Conservation (phyloP, 768 basidiomycete genomes). For the Termitomyces sp. region DNA sequence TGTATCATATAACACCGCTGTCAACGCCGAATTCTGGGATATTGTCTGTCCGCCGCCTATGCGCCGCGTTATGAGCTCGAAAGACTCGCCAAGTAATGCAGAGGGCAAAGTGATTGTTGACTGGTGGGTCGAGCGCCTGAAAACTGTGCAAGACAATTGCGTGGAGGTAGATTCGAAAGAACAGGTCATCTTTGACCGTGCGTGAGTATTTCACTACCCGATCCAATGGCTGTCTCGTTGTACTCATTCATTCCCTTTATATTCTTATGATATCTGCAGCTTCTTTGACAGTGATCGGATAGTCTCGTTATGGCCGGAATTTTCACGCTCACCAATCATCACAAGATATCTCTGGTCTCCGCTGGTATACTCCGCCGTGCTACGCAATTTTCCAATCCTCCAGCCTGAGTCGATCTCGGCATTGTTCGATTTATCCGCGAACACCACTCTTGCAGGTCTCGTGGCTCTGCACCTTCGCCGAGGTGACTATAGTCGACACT, state of each 20-base stretch:
- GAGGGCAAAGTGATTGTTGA: constrained; percentile 41
- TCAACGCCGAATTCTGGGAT: constrained; percentile 49
- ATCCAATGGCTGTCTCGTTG: neutral
- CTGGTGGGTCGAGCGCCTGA: constrained; percentile 47
- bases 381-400: constrained; percentile 43
- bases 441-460: constrained; percentile 34
- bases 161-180: constrained; percentile 41
- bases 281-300: constrained; percentile 43
- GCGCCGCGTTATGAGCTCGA: constrained; percentile 31
- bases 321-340: constrained; percentile 46
- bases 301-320: constrained; percentile 39
- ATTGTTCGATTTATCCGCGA: constrained; percentile 15
- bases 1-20: constrained; percentile 29
- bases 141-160: constrained; percentile 31
- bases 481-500: constrained; percentile 57
- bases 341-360: constrained; percentile 60
- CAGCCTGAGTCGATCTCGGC: constrained; percentile 27
- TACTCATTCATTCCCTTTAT: constrained; percentile 42
- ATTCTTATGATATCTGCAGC: constrained; percentile 32
- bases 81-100: constrained; percentile 30
- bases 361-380: constrained; percentile 48
- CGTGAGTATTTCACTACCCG: constrained; percentile 31
- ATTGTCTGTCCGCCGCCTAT: constrained; percentile 38
- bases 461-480: constrained; percentile 54
- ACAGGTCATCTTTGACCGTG: constrained; percentile 42